Conservation (phyloP, 1,139 yeast genomes). For the Saccharomyces hybrid region DNA sequence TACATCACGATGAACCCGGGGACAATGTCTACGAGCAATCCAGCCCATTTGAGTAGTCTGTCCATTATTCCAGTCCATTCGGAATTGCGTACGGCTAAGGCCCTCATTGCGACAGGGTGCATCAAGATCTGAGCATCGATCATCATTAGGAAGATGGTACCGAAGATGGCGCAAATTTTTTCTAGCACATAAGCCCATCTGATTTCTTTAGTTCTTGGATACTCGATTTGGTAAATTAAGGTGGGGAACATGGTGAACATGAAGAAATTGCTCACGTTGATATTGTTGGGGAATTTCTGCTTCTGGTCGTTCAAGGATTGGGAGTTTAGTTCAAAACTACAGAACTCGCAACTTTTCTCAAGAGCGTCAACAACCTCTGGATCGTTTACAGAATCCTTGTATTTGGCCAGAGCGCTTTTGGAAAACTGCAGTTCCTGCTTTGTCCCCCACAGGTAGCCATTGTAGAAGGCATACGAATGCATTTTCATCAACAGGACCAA, state of each 20-base stretch:
- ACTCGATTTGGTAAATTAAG: conserved; percentile 68
- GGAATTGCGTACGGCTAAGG: conserved; percentile 43
- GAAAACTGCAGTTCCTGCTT: conserved; percentile 50
- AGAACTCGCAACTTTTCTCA: conserved; percentile 48
- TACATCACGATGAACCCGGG: conserved; percentile 75
- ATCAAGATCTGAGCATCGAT: conserved; percentile 69
- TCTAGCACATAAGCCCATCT: conserved; percentile 65
- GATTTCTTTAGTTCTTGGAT: conserved; percentile 64
- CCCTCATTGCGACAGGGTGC: conserved; percentile 66
- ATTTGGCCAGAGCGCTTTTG: conserved; percentile 27
- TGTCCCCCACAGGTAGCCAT: conserved; percentile 77
- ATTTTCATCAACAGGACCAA: conserved; percentile 83
- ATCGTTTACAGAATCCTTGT: conserved; percentile 14
- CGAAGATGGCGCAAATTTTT: conserved; percentile 74
- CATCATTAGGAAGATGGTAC: conserved; percentile 77
- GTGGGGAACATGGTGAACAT: conserved; percentile 87
- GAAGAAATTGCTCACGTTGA: conserved; percentile 61
- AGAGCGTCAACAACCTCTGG: conserved; percentile 32
- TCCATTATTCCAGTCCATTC: conserved; percentile 35
- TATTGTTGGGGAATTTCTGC: conserved; percentile 58
- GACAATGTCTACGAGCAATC: conserved; percentile 62
- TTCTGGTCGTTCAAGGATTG: conserved; percentile 33
- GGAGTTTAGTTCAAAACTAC: conserved; percentile 53
- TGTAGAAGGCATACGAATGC: conserved; percentile 84
- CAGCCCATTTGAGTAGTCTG: conserved; percentile 47